Evolutionary conservation across 2,329 filamentous ascomycete species (phyloP).

Genomic region (Talaromyces amestolkiae): DNA sequence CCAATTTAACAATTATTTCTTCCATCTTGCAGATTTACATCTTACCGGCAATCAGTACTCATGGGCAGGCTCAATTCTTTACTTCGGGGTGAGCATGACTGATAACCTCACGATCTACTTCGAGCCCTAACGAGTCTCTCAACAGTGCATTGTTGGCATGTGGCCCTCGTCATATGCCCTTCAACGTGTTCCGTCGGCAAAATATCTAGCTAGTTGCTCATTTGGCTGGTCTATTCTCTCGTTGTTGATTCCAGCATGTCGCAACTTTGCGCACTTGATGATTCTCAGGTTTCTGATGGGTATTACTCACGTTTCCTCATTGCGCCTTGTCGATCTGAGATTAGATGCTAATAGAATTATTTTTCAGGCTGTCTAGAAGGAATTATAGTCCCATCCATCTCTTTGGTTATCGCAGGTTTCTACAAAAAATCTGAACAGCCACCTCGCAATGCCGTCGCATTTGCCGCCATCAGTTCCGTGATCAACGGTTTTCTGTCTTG

Average conservation of each 20-base stretch:
- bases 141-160: conserved; percentile 49
- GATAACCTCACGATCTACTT: background rate
- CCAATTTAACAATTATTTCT: background rate
- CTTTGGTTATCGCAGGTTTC: conserved; percentile 38
- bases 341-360: background rate
- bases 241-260: conserved; percentile 16
- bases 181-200: conserved; percentile 42
- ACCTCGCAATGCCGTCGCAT: conserved; percentile 38
- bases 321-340: background rate
- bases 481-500: conserved; percentile 44
- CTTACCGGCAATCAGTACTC: conserved; percentile 52
- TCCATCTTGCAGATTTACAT: conserved; percentile 41
- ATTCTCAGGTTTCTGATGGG: conserved; percentile 35
- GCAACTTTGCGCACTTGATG: conserved; percentile 16
- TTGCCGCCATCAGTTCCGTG: conserved; percentile 35
- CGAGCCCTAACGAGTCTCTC: conserved; percentile 20
- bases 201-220: conserved; percentile 19
- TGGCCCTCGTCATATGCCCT: conserved; percentile 43
- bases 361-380: conserved; percentile 31
- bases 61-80: conserved; percentile 43
- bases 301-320: conserved; percentile 14
- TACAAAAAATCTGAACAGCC: conserved; percentile 41
- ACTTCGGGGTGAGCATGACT: conserved; percentile 24
- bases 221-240: conserved; percentile 19
- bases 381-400: conserved; percentile 35